Conservation (phyloP, 2,329 filamentous ascomycete genomes). For the Sporothrix phasma region DNA sequence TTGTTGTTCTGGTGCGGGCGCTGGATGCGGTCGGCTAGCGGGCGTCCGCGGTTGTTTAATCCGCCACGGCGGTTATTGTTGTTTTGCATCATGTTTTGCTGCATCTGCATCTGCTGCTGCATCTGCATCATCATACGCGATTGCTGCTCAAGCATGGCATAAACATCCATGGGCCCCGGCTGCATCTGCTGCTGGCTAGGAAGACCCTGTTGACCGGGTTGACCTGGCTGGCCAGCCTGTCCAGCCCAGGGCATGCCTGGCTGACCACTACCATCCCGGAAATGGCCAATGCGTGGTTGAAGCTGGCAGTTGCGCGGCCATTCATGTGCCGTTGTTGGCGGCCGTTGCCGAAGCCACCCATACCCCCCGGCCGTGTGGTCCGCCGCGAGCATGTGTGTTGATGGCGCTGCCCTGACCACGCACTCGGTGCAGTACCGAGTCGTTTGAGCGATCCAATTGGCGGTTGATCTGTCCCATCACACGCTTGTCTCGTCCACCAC, state of each 20-base stretch:
- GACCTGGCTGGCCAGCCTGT: constrained; percentile 35
- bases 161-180: constrained; percentile 46
- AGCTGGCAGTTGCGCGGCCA: constrained; percentile 37
- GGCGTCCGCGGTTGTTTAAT: constrained; percentile 38
- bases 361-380: constrained; percentile 56
- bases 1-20: constrained; percentile 39
- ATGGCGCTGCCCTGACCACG: constrained; percentile 66
- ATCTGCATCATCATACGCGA: constrained; percentile 76
- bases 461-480: constrained; percentile 80
- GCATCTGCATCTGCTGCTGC: constrained; percentile 47
- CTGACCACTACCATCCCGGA: constrained; percentile 27
- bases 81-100: constrained; percentile 45
- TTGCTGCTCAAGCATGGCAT: constrained; percentile 78
- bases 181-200: constrained; percentile 23
- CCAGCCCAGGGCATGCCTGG: constrained; percentile 38
- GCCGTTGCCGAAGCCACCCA: constrained; percentile 24
- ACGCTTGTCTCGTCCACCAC: constrained; percentile 61
- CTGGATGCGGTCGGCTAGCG: constrained; percentile 67
- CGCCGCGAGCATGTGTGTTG: constrained; percentile 62
- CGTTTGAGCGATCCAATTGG: constrained; percentile 66
- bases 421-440: constrained; percentile 71
- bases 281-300: constrained; percentile 41
- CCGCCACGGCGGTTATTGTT: constrained; percentile 35
- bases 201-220: constrained; percentile 32
- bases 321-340: constrained; percentile 34